Evolutionary conservation across 805 yeast genomes (phyloP).

Genomic region (Suhomyces emberorum): DNA sequence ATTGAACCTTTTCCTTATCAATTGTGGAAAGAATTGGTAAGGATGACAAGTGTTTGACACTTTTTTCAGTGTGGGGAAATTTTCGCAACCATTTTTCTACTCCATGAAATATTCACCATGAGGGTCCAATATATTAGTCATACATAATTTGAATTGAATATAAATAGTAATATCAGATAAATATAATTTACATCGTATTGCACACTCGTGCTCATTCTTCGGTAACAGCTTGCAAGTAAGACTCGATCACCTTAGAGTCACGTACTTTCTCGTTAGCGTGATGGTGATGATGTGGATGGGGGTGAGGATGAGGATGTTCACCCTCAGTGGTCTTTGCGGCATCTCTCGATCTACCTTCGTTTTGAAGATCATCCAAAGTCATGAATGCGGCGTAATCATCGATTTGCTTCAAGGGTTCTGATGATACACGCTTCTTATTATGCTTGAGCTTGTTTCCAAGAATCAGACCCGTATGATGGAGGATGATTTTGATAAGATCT

Average conservation of each 20-base stretch:
- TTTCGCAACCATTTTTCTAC: no score
- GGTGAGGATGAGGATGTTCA: constrained; percentile 6
- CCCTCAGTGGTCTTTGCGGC: constrained; percentile 7
- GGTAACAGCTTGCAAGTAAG: neutral
- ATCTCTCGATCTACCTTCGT: constrained; percentile 24
- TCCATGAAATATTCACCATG: no score
- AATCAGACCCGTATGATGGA: constrained; percentile 71
- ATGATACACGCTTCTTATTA: constrained; percentile 27
- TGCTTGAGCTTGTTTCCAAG: constrained; percentile 67
- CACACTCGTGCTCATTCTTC: neutral
- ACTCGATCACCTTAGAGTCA: neutral
- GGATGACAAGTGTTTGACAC: no score
- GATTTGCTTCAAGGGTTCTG: constrained; percentile 39
- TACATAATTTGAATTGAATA: no score
- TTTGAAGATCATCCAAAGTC: constrained; percentile 39
- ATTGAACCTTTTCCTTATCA: no score
- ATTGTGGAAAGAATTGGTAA: no score
- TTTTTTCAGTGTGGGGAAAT: no score
- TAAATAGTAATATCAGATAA: no score
- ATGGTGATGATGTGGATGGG: constrained; percentile 7
- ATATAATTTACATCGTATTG: no score
- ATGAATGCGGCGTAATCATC: constrained; percentile 35
- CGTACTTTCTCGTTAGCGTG: neutral
- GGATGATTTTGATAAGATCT: constrained; percentile 53
- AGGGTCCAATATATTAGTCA: no score